These are phyloP conservation scores for Ampelocalamus luodianensis DNA, from an alignment of 176 grass and related monocot genomes.

Conservation along the genomic window DNA sequence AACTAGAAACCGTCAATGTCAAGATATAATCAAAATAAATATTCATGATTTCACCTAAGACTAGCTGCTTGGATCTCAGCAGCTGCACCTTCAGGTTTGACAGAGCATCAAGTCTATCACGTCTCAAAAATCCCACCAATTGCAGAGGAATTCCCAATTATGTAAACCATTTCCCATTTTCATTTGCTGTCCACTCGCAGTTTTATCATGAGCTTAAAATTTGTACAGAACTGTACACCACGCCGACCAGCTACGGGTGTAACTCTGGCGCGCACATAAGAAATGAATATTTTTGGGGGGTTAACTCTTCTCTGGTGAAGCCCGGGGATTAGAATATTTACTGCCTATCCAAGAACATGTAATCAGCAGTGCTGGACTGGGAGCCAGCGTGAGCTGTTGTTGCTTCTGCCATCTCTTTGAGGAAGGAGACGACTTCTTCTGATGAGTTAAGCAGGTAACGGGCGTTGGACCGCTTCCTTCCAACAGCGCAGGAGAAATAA, in stretches of 20 bases:
- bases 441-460: slow-evolving; percentile 86
- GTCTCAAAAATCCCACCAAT: not conserved
- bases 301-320: slow-evolving; percentile 24
- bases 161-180: slow-evolving; percentile 24
- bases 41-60: not conserved
- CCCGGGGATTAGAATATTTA: slow-evolving; percentile 27
- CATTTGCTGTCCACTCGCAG: slow-evolving; percentile 47
- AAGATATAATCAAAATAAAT: not conserved
- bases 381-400: slow-evolving; percentile 19
- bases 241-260: slow-evolving; percentile 37
- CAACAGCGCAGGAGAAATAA: slow-evolving; percentile 95
- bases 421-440: slow-evolving; percentile 82
- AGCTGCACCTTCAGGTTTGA: not conserved
- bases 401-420: slow-evolving; percentile 68
- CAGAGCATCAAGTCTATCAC: not conserved
- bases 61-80: not conserved
- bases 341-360: slow-evolving; percentile 64
- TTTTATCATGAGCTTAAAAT: slow-evolving; percentile 40
- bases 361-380: slow-evolving; percentile 35
- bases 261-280: slow-evolving; percentile 35
- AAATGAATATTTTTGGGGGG: slow-evolving; percentile 32
- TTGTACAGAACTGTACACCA: slow-evolving; percentile 52
- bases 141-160: not conserved
- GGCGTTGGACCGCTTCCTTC: slow-evolving; percentile 85
- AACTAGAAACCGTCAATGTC: not conserved